Conservation (phyloP, 1,284 basidiomycete genomes). For the Erythrobasidium hasegawianum region DNA sequence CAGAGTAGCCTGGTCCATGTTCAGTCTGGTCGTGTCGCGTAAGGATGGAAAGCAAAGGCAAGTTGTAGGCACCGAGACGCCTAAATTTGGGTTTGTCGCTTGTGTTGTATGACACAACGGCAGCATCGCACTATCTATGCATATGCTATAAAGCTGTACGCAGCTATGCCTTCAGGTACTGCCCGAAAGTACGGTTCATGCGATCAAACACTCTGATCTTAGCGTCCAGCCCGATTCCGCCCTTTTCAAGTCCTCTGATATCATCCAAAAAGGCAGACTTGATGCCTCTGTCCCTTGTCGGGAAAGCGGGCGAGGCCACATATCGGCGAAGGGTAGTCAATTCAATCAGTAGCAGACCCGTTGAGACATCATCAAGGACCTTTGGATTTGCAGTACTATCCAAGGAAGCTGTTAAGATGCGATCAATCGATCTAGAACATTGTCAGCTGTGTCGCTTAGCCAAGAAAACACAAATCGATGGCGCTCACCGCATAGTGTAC, state of each 20-base stretch:
- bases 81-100: neutral
- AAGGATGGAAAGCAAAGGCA: neutral
- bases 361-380: conserved; percentile 49
- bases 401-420: conserved; percentile 39
- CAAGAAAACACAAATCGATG: neutral
- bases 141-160: too few relatives aligned
- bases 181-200: conserved; percentile 8
- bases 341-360: conserved; percentile 54
- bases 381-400: conserved; percentile 51
- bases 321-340: conserved; percentile 50
- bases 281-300: conserved; percentile 51
- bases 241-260: conserved; percentile 72
- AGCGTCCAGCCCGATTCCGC: conserved; percentile 11
- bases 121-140: too few relatives aligned
- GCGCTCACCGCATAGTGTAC: conserved; percentile 51
- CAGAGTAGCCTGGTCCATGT: conserved; percentile 22
- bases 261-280: conserved; percentile 78
- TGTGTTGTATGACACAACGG: neutral
- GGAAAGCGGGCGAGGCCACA: conserved; percentile 45
- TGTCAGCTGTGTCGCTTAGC: neutral
- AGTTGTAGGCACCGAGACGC: neutral
- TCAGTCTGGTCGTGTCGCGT: neutral
- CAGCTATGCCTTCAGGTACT: conserved; percentile 24
- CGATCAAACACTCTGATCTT: conserved; percentile 19
- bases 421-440: conserved; percentile 51